These are phyloP conservation scores for Hyaloperonospora arabidopsidis DNA, from an alignment of 352 stramenopile genomes.

Conservation along the genomic window DNA sequence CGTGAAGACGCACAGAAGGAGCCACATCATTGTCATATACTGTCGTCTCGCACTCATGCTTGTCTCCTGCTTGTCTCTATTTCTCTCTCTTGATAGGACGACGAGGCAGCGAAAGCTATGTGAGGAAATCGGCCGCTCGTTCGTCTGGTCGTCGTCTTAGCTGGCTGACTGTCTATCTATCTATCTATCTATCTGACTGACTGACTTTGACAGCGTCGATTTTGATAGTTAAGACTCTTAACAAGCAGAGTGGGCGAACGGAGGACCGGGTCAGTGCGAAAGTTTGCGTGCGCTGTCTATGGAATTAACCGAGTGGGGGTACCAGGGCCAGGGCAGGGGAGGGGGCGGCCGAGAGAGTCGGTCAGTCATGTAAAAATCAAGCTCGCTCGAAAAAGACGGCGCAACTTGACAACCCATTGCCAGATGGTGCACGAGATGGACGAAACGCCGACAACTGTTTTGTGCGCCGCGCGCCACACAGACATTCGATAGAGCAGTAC, in stretches of 20 bases:
- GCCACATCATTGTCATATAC: constrained; percentile 10
- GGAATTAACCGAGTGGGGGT: constrained; percentile 15
- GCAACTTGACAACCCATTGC: constrained; percentile 14
- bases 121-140: too few species aligned
- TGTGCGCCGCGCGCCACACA: too few species aligned
- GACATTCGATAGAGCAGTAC: neutral
- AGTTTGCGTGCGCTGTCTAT: constrained; percentile 6
- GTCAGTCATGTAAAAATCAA: constrained; percentile 25
- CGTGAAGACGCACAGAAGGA: constrained; percentile 20
- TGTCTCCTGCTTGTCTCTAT: constrained; percentile 8
- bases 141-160: too few species aligned
- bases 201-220: neutral
- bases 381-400: constrained; percentile 8
- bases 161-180: constrained; percentile 7
- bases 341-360: constrained; percentile 18
- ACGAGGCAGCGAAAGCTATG: too few species aligned
- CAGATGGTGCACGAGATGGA: constrained; percentile 16
- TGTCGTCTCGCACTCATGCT: constrained; percentile 16
- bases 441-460: constrained; percentile 1
- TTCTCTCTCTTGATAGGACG: neutral
- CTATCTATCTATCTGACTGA: neutral
- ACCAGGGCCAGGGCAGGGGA: too few species aligned
- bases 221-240: constrained; percentile 19
- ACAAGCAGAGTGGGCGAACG: neutral
- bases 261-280: too few species aligned